Percentiles rank a stretch among this genome's conserved stretches.
These are phyloP conservation scores for Sporothrix mexicana DNA, from an alignment of 2,329 filamentous ascomycete species.

Conservation along the genomic window DNA sequence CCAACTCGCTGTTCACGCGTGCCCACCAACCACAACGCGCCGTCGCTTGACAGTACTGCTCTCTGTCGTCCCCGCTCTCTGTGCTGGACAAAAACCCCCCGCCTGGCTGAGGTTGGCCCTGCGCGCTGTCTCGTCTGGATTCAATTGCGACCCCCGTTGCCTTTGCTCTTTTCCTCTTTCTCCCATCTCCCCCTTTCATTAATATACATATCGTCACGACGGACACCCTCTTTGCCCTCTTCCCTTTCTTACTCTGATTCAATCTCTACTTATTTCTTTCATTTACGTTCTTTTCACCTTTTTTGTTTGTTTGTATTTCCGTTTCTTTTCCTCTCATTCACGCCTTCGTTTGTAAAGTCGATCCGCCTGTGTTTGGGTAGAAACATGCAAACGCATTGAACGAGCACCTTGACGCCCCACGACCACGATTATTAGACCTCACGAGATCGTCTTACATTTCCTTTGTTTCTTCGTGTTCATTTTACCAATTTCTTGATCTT, in stretches of 20 bases:
- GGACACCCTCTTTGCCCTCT: slow-evolving; percentile 1
- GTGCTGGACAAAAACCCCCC: not conserved
- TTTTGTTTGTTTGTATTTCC: slow-evolving; percentile 9
- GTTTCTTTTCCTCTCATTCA: not conserved
- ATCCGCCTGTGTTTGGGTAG: slow-evolving; percentile 14
- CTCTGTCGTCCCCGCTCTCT: not conserved
- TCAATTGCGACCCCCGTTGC: not conserved
- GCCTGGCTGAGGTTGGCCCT: slow-evolving; percentile 1
- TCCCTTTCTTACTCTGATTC: slow-evolving; percentile 23
- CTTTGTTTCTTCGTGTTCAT: not conserved
- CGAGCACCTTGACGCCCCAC: slow-evolving; percentile 19
- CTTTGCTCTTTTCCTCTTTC: slow-evolving; percentile 16
- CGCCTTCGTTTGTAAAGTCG: not conserved
- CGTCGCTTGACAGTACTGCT: slow-evolving; percentile 23
- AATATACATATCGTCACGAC: slow-evolving; percentile 31
- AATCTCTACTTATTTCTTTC: slow-evolving; percentile 20
- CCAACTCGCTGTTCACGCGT: slow-evolving; percentile 29
- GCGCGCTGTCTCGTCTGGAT: slow-evolving; percentile 20
- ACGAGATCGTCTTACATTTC: not conserved
- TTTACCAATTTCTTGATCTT: not conserved
- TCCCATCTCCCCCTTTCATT: slow-evolving; percentile 17
- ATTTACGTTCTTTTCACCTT: slow-evolving; percentile 25
- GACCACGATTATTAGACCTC: slow-evolving; percentile 3
- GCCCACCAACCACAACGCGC: slow-evolving; percentile 36
- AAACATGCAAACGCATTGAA: slow-evolving; percentile 24